phyloP scores from a whole-genome alignment of 73 alveolate species.

The Urostyla sp. region DNA sequence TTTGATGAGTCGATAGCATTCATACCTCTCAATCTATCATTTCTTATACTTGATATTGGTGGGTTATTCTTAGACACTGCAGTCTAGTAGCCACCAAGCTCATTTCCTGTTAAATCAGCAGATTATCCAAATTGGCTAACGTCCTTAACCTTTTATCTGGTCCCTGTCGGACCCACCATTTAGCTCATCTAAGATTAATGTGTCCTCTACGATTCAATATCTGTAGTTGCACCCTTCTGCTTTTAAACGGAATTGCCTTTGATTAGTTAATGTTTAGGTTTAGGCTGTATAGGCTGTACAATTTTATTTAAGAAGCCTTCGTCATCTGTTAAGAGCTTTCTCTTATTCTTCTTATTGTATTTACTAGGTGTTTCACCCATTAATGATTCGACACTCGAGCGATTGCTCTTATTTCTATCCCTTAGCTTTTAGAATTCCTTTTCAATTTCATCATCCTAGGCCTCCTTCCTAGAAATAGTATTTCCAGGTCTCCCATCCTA shows the following conservation, averaged over 20 bases:
- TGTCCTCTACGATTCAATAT: not conserved
- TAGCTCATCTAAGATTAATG: not conserved
- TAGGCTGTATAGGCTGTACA: slow-evolving; percentile 54
- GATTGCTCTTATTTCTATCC: slow-evolving; percentile 8
- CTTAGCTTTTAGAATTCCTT: slow-evolving; percentile 30
- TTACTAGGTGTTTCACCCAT: slow-evolving; percentile 64
- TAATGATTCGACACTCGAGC: slow-evolving; percentile 47
- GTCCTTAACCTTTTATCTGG: no score
- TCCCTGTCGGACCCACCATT: no score
- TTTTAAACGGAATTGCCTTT: slow-evolving; percentile 9
- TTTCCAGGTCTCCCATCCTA: slow-evolving; percentile 6
- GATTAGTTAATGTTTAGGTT: slow-evolving; percentile 20
- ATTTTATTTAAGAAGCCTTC: slow-evolving; percentile 35
- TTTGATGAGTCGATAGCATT: no score
- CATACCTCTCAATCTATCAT: no score
- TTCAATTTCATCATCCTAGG: slow-evolving; percentile 39
- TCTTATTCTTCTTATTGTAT: slow-evolving; percentile 49
- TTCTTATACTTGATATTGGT: no score
- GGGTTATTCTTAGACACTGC: no score
- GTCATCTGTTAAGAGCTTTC: slow-evolving; percentile 49
- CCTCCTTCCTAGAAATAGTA: slow-evolving; percentile 19
- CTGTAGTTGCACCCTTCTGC: not conserved
- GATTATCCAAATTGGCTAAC: no score
- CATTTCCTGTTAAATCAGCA: no score
- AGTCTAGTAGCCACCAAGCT: no score